These are phyloP conservation scores for Papilionanthe hybrid DNA, from an alignment of 116 monocot species.

Conservation along the genomic window DNA sequence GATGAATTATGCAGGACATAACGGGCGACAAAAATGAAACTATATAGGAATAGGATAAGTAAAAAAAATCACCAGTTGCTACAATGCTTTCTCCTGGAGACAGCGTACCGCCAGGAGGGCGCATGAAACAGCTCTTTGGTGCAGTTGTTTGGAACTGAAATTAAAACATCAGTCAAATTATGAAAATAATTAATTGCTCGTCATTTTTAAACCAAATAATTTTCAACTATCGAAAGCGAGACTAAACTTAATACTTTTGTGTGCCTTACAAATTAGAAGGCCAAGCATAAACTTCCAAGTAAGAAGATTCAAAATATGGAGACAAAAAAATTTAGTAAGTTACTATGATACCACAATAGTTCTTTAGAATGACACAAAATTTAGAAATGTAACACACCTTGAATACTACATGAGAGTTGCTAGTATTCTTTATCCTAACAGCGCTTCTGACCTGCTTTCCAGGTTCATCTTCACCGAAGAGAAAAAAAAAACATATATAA, in stretches of 20 bases:
- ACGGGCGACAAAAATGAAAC: background rate
- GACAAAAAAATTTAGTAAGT: background rate
- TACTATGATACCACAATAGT: background rate
- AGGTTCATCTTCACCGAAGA: conserved; percentile 59
- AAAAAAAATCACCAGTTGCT: conserved; percentile 50
- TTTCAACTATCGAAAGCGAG: too few species aligned
- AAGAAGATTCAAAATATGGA: background rate
- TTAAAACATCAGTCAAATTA: background rate
- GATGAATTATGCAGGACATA: background rate
- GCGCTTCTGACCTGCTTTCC: conserved; percentile 92
- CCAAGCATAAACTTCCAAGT: background rate
- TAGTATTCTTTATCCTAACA: conserved; percentile 77
- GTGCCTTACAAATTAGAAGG: background rate
- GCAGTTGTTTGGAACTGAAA: conserved; percentile 84
- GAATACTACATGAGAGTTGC: conserved; percentile 92
- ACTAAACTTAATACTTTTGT: too few species aligned
- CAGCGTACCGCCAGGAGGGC: conserved; percentile 69
- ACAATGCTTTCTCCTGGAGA: conserved; percentile 67
- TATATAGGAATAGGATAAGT: background rate
- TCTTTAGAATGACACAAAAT: background rate
- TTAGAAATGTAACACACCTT: conserved; percentile 41
- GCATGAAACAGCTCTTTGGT: conserved; percentile 85
- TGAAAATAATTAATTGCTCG: background rate
- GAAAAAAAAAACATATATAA: background rate
- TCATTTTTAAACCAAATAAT: too few species aligned